Conservation (phyloP, 305 asterid species). For the Stenogyne calaminthoides region DNA sequence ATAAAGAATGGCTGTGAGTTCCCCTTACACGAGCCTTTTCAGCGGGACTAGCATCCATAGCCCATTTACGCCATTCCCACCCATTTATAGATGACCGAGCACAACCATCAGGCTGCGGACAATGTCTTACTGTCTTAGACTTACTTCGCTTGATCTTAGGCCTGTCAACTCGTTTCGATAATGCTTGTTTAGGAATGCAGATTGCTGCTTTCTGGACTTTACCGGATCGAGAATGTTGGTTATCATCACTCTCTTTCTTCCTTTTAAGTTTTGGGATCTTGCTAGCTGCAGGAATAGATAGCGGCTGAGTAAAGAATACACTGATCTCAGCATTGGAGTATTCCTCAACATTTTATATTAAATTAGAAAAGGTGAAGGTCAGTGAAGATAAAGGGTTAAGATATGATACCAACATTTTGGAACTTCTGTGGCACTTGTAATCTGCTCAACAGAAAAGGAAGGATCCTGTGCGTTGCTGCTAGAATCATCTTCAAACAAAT, state of each 20-base stretch:
- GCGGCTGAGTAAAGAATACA: constrained; percentile 20
- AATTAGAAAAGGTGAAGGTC: constrained; percentile 25
- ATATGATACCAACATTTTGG: constrained; percentile 55
- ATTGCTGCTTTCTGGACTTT: constrained; percentile 58
- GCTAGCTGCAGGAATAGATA: constrained; percentile 46
- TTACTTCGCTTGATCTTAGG: constrained; percentile 45
- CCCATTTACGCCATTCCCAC: constrained; percentile 99
- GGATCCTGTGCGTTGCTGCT: constrained; percentile 30
- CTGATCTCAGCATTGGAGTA: constrained; percentile 26
- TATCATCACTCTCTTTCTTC: constrained; percentile 53
- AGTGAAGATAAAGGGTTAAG: constrained; percentile 19
- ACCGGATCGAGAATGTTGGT: constrained; percentile 43
- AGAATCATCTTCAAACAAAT: constrained; percentile 44
- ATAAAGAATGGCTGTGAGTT: constrained; percentile 43
- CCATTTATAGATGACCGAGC: constrained; percentile 90
- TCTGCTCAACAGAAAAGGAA: constrained; percentile 37
- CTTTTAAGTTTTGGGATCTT: constrained; percentile 57
- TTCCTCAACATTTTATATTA: constrained; percentile 2
- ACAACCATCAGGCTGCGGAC: constrained; percentile 84
- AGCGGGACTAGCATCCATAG: constrained; percentile 72
- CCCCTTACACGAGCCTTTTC: constrained; percentile 83
- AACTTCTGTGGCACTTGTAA: constrained; percentile 42
- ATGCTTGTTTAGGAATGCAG: constrained; percentile 47
- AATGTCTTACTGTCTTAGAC: constrained; percentile 43
- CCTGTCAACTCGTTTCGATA: constrained; percentile 35